Evolutionary conservation across 768 basidiomycete genomes (phyloP).

Genomic region (Mycena capillaripes): DNA sequence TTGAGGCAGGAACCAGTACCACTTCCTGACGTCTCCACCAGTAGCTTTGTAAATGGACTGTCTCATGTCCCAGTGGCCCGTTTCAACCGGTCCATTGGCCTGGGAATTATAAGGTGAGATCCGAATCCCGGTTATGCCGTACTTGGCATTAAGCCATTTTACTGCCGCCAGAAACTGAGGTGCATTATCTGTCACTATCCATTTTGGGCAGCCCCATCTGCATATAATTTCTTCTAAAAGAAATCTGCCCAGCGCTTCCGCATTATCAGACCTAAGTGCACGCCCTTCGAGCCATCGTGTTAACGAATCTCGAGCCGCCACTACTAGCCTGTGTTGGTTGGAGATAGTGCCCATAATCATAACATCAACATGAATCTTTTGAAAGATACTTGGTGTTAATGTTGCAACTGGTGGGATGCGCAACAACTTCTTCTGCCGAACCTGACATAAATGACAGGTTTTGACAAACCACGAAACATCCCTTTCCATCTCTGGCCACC

Average conservation of each 20-base stretch:
- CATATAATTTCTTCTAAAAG: conserved; percentile 49
- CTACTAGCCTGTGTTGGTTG: conserved; percentile 40
- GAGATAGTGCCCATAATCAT: conserved; percentile 38
- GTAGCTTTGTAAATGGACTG: conserved; percentile 52
- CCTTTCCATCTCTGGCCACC: conserved; percentile 45
- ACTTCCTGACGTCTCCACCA: conserved; percentile 46
- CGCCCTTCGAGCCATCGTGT: conserved; percentile 41
- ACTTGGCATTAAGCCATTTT: conserved; percentile 40
- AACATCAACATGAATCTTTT: conserved; percentile 42
- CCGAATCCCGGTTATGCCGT: conserved; percentile 43
- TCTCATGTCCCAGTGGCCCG: conserved; percentile 42
- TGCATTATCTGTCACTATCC: conserved; percentile 60
- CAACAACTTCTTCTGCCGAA: conserved; percentile 34
- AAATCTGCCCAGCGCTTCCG: conserved; percentile 38
- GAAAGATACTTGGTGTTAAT: conserved; percentile 40
- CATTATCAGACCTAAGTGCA: conserved; percentile 39
- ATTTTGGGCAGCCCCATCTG: conserved; percentile 52
- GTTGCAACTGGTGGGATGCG: conserved; percentile 35
- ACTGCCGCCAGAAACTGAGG: conserved; percentile 43
- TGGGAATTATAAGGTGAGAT: conserved; percentile 54
- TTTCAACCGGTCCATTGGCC: conserved; percentile 50
- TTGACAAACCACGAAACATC: conserved; percentile 44
- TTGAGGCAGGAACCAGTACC: conserved; percentile 42
- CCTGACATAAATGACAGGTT: conserved; percentile 43
- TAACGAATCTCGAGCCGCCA: conserved; percentile 38